Evolutionary conservation across 768 basidiomycete species (phyloP).

Genomic region (Suillus bovinus): DNA sequence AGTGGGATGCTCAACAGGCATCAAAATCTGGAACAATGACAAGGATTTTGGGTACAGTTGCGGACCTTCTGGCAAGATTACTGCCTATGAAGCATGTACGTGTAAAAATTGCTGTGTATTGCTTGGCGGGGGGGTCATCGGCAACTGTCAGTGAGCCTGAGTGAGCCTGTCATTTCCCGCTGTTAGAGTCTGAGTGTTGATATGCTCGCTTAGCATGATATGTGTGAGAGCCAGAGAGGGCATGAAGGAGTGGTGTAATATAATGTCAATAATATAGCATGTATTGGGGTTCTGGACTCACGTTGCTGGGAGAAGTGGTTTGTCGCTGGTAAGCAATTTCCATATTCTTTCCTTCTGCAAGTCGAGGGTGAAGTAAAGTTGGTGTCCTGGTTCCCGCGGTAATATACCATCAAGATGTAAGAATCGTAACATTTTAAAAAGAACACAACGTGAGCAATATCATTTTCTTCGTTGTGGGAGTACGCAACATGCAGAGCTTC

Average conservation of each 20-base stretch:
- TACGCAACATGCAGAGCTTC: neutral
- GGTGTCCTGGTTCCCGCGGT: too few species aligned
- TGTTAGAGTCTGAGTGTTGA: neutral
- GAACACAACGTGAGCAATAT: neutral
- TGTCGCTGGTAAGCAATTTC: too few species aligned
- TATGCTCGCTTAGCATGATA: neutral
- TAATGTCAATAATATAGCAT: neutral
- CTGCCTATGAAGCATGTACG: fast-evolving
- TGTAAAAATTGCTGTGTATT: neutral
- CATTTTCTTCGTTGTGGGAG: neutral
- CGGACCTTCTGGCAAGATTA: neutral
- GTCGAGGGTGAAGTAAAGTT: too few species aligned
- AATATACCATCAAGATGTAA: too few species aligned
- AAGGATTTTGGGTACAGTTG: neutral
- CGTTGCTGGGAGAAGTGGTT: neutral
- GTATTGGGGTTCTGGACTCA: neutral
- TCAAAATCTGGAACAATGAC: neutral
- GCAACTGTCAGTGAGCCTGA: neutral
- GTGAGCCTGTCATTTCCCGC: neutral
- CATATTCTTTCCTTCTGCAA: too few species aligned
- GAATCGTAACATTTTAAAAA: too few species aligned
- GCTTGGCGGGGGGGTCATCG: fast-evolving
- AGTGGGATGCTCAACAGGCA: neutral
- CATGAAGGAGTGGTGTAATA: neutral
- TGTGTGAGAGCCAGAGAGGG: neutral